These are phyloP conservation scores for Candida ficus DNA, from an alignment of 805 yeast species.

Conservation along the genomic window DNA sequence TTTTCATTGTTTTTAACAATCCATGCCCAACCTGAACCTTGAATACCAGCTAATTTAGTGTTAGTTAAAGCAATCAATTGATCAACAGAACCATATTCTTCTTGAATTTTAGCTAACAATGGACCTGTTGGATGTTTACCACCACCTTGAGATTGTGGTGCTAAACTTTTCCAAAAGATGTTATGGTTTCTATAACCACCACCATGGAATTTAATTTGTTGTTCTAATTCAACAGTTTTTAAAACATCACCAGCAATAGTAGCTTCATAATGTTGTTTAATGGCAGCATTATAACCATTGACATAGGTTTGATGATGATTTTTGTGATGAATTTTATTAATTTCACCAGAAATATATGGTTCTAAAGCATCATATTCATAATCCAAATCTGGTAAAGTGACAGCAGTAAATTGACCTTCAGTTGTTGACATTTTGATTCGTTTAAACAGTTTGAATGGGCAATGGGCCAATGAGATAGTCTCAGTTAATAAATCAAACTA, in stretches of 20 bases:
- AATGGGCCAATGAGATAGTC: too few species aligned
- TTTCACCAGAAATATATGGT: slow-evolving; percentile 81
- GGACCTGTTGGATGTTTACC: slow-evolving; percentile 59
- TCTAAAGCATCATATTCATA: slow-evolving; percentile 84
- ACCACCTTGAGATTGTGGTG: slow-evolving; percentile 73
- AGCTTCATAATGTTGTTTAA: slow-evolving; percentile 69
- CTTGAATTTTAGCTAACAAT: slow-evolving; percentile 51
- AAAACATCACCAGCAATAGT: slow-evolving; percentile 50
- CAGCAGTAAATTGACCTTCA: slow-evolving; percentile 19
- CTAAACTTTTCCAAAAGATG: slow-evolving; percentile 82
- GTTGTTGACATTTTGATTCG: not conserved
- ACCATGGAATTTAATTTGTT: slow-evolving; percentile 82
- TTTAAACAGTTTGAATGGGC: too few species aligned
- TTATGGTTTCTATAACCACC: slow-evolving; percentile 89
- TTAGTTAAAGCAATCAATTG: slow-evolving; percentile 60
- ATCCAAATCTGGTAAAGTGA: slow-evolving; percentile 73
- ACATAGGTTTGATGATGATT: slow-evolving; percentile 94
- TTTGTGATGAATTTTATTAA: slow-evolving; percentile 80
- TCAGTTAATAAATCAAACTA: too few species aligned
- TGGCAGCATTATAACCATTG: slow-evolving; percentile 73
- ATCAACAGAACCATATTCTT: slow-evolving; percentile 74
- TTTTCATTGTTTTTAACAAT: slow-evolving; percentile 74
- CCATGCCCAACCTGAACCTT: slow-evolving; percentile 97
- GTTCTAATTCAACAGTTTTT: slow-evolving; percentile 60
- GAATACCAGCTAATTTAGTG: slow-evolving; percentile 74